phyloP scores from a whole-genome alignment of 495 filamentous ascomycete genomes.

The Bacidia rubella region DNA sequence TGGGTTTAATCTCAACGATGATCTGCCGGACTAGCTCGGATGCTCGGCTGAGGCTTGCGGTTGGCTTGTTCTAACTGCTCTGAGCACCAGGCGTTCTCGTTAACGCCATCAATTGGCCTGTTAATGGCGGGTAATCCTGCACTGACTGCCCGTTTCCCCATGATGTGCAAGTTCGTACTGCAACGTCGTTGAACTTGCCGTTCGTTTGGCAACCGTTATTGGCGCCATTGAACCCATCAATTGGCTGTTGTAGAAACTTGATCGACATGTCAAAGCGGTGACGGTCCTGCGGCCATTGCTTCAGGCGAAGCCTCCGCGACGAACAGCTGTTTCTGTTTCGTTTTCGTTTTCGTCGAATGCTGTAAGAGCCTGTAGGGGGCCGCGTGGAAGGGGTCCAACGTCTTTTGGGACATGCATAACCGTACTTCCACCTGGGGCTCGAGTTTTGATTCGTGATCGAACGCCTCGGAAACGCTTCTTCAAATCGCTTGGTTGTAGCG shows the following conservation, averaged over 20 bases:
- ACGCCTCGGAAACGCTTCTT: too few relatives aligned
- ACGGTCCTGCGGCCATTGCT: neutral
- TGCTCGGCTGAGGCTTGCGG: too few relatives aligned
- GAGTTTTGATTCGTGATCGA: too few relatives aligned
- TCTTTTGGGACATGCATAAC: neutral
- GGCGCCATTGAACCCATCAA: neutral
- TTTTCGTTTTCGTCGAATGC: neutral
- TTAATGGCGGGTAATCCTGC: neutral
- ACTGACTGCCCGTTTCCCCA: neutral
- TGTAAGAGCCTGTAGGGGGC: neutral
- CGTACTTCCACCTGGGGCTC: neutral
- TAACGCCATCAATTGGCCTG: neutral
- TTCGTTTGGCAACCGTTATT: neutral
- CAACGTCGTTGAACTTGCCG: neutral
- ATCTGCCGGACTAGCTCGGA: neutral
- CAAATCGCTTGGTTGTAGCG: too few relatives aligned
- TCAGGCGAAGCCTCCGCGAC: neutral
- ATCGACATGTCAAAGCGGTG: neutral
- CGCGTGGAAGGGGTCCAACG: neutral
- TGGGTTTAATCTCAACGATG: neutral
- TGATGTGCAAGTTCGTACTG: neutral
- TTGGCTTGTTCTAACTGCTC: too few relatives aligned
- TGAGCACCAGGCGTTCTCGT: too few relatives aligned
- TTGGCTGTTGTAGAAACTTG: neutral
- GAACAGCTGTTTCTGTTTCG: too few relatives aligned